phyloP scores from a whole-genome alignment of 768 basidiomycete species.

The Suillus discolor region DNA sequence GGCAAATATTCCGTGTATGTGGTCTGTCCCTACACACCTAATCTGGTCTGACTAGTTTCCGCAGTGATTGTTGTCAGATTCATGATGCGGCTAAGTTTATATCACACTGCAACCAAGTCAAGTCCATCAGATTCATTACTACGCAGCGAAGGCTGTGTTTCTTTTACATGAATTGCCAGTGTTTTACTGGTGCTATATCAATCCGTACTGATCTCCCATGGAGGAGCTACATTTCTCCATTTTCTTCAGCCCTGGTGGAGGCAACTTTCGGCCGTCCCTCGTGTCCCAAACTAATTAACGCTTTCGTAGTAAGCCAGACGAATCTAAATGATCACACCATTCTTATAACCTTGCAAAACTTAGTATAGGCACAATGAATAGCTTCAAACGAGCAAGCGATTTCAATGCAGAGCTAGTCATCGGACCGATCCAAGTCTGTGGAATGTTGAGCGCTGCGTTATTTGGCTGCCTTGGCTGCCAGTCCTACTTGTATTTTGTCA shows the following conservation, averaged over 20 bases:
- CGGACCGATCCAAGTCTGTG: constrained; percentile 17
- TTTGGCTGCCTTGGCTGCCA: constrained; percentile 19
- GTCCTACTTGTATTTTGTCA: constrained; percentile 16
- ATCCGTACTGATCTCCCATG: background rate
- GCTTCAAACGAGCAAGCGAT: background rate
- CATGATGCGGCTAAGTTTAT: background rate
- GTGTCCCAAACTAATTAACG: background rate
- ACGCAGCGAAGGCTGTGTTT: background rate
- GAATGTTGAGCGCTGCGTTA: constrained; percentile 11
- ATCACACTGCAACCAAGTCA: too few relatives aligned
- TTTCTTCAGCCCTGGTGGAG: background rate
- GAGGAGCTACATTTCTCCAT: background rate
- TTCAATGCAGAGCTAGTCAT: background rate
- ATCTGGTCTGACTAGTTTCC: too few relatives aligned
- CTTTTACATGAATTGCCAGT: background rate
- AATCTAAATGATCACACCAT: background rate
- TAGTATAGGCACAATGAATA: background rate
- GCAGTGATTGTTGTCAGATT: too few relatives aligned
- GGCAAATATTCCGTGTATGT: too few relatives aligned
- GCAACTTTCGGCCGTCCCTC: background rate
- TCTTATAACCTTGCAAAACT: background rate
- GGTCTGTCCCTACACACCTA: too few relatives aligned
- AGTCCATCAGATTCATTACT: background rate
- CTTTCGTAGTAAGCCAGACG: background rate
- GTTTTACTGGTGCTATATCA: background rate